phyloP scores from a whole-genome alignment of 2,329 filamentous ascomycete species.

The Pseudocercospora cruenta region DNA sequence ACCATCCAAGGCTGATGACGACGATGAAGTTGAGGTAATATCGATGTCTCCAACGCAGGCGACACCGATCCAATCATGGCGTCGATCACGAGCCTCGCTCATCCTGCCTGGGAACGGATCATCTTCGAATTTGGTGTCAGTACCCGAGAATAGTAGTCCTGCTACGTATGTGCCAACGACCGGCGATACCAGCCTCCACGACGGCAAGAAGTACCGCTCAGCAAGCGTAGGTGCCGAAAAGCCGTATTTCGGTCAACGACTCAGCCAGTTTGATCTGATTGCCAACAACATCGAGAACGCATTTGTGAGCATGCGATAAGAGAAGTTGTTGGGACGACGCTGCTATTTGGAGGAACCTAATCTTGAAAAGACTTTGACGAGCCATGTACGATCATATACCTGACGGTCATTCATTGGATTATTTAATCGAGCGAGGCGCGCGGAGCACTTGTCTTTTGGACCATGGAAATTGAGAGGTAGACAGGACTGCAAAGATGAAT shows the following conservation, averaged over 20 bases:
- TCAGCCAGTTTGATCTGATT: constrained; percentile 32
- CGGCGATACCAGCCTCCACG: background rate
- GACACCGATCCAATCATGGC: constrained; percentile 19
- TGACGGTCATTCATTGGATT: background rate
- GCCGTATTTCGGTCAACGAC: constrained; percentile 32
- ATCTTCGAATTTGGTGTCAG: background rate
- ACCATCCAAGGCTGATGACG: constrained; percentile 1
- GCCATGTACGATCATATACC: background rate
- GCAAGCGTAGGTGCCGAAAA: background rate
- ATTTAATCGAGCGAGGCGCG: background rate
- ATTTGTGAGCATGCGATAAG: constrained; percentile 29
- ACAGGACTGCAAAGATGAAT: background rate
- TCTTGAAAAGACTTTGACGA: background rate
- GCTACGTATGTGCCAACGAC: constrained; percentile 13
- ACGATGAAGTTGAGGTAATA: constrained; percentile 30
- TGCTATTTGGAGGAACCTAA: background rate
- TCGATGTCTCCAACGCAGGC: constrained; percentile 29
- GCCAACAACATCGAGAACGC: constrained; percentile 38
- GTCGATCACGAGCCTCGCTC: constrained; percentile 13
- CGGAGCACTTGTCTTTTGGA: background rate
- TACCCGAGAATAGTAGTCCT: constrained; percentile 11
- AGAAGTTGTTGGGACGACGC: background rate
- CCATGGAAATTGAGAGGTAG: background rate
- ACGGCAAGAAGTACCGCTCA: background rate
- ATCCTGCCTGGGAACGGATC: background rate